A percentile compares a stretch with the other conserved stretches of the same genome.
phyloP scores from a whole-genome alignment of 75 land plant species.

The Larix kaempferi region DNA sequence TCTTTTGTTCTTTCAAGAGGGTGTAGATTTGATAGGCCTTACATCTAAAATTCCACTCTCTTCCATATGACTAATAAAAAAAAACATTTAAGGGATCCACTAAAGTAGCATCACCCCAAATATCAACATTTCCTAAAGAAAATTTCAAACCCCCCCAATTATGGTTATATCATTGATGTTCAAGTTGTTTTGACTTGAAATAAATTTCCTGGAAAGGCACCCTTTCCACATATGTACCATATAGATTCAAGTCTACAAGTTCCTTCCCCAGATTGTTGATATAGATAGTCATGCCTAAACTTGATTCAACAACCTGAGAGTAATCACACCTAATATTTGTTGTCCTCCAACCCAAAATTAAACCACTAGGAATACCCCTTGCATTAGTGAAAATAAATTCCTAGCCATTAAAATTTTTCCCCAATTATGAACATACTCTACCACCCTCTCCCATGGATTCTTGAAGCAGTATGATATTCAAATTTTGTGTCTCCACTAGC shows the following conservation, averaged over 20 bases:
- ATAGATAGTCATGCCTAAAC: neutral
- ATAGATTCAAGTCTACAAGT: neutral
- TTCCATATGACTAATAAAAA: no score
- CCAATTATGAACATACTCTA: neutral
- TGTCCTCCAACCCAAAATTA: neutral
- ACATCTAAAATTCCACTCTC: neutral
- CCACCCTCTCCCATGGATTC: neutral
- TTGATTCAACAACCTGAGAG: neutral
- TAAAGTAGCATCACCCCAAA: neutral
- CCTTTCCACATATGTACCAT: neutral
- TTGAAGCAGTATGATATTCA: neutral
- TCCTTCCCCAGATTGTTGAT: neutral
- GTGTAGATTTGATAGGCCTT: no score
- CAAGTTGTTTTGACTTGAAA: no score
- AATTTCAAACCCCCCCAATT: neutral
- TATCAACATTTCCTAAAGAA: neutral
- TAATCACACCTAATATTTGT: neutral
- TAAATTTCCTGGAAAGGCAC: neutral
- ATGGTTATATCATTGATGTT: neutral
- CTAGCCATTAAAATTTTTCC: neutral
- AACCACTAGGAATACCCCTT: neutral
- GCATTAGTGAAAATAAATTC: neutral
- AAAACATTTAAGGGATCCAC: neutral
- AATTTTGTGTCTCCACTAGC: neutral
- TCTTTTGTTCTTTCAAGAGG: neutral